A percentile compares a stretch with the other conserved stretches of the same genome.
These are phyloP conservation scores for Coemansia pectinata DNA, from an alignment of 192 early-diverging fungal genomes.

Conservation along the genomic window DNA sequence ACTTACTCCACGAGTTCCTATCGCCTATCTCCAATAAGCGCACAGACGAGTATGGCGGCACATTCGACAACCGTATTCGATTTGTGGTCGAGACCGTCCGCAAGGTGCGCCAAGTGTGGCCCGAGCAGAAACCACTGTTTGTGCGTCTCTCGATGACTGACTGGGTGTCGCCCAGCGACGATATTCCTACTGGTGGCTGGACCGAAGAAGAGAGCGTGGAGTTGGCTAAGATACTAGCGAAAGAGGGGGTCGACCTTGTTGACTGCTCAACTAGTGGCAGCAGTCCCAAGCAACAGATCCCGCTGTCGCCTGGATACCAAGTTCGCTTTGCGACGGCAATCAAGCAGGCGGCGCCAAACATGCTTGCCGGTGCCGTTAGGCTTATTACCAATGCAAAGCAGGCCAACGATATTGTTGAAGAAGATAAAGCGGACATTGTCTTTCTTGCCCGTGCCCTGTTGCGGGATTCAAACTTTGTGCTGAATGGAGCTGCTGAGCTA, in stretches of 20 bases:
- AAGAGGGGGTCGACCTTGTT: slow-evolving; percentile 81
- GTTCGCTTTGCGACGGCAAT: slow-evolving; percentile 71
- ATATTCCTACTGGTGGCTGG: slow-evolving; percentile 59
- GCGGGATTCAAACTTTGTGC: slow-evolving; percentile 67
- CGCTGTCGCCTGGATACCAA: slow-evolving; percentile 59
- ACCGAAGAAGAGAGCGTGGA: slow-evolving; percentile 71
- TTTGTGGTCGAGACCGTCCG: slow-evolving; percentile 71
- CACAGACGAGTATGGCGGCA: slow-evolving; percentile 91
- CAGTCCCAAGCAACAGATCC: slow-evolving; percentile 57
- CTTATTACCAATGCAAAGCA: slow-evolving; percentile 65
- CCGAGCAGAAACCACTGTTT: slow-evolving; percentile 79
- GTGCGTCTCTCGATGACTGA: slow-evolving; percentile 82
- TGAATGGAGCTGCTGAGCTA: slow-evolving; percentile 66
- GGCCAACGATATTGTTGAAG: slow-evolving; percentile 68
- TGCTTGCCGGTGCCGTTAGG: slow-evolving; percentile 69
- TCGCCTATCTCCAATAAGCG: slow-evolving; percentile 80
- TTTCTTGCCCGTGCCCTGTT: slow-evolving; percentile 71
- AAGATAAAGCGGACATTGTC: slow-evolving; percentile 70
- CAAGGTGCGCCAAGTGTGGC: slow-evolving; percentile 71
- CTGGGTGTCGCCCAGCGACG: slow-evolving; percentile 45
- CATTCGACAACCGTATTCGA: slow-evolving; percentile 82
- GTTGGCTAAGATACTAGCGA: slow-evolving; percentile 58
- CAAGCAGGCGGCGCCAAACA: slow-evolving; percentile 58
- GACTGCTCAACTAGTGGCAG: slow-evolving; percentile 82
- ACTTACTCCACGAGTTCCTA: slow-evolving; percentile 79